phyloP scores from a whole-genome alignment of 2,329 filamentous ascomycete genomes.

The Trichoderma simmonsii region DNA sequence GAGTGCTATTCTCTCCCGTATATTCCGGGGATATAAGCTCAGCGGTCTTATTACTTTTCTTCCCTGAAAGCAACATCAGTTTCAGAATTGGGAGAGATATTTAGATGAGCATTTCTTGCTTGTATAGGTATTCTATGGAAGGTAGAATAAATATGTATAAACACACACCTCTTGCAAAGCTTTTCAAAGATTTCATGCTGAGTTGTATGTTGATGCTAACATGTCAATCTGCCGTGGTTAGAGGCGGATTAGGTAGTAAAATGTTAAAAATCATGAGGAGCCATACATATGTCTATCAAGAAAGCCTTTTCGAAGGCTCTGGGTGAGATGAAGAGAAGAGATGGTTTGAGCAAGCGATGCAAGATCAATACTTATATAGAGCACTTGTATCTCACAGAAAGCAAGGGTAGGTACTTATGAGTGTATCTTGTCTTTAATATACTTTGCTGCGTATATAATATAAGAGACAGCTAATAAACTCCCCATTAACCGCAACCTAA shows the following conservation, averaged over 20 bases:
- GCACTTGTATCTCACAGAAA: neutral
- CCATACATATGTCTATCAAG: neutral
- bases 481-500: neutral
- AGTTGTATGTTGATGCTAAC: neutral
- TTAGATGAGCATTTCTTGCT: neutral
- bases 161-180: neutral
- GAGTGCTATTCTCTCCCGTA: neutral
- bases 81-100: neutral
- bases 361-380: neutral
- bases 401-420: neutral
- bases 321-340: neutral
- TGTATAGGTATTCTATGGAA: neutral
- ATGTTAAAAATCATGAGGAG: neutral
- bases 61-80: neutral
- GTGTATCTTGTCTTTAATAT: neutral
- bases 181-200: neutral
- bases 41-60: neutral
- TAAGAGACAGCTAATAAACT: accelerated
- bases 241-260: neutral
- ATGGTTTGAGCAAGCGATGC: neutral
- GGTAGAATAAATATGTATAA: neutral
- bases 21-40: neutral
- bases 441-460: neutral
- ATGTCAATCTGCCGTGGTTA: neutral
- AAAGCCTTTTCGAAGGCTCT: neutral